Percentiles rank a stretch among this genome's conserved stretches.
phyloP scores from a whole-genome alignment of 2,329 filamentous ascomycete genomes.

The Setomelanomma holmii region DNA sequence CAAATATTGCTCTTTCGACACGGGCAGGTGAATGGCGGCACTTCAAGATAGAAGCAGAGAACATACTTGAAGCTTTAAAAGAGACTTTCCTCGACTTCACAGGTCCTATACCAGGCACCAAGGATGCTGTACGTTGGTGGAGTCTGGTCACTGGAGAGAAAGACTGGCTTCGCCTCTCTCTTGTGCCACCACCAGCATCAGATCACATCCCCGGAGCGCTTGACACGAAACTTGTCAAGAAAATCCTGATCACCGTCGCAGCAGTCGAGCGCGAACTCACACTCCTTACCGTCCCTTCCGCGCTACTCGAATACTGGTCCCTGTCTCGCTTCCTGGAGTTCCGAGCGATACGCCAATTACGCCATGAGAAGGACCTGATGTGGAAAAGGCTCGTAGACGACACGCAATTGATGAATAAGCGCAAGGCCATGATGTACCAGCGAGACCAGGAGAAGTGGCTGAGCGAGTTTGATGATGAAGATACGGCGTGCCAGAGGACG shows the following conservation, averaged over 20 bases:
- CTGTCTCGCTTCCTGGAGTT: conserved; percentile 9
- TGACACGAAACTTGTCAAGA: not conserved
- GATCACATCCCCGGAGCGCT: not conserved
- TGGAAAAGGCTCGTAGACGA: conserved; percentile 7
- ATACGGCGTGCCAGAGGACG: not conserved
- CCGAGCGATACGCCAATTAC: conserved; percentile 1
- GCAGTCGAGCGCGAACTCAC: conserved; percentile 15
- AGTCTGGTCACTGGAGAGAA: not conserved
- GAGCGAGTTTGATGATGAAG: not conserved
- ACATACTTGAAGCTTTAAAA: not conserved
- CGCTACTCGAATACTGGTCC: conserved; percentile 5
- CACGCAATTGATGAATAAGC: not conserved
- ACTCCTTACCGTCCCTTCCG: not conserved
- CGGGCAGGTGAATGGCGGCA: not conserved
- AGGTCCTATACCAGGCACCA: not conserved
- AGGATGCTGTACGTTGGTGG: not conserved
- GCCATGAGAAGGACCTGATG: conserved; percentile 4
- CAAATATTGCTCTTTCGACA: not conserved
- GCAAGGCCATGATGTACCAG: not conserved
- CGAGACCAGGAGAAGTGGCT: conserved; percentile 3
- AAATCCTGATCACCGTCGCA: conserved; percentile 7
- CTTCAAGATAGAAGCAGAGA: not conserved
- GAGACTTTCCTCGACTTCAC: not conserved
- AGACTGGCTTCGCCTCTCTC: not conserved
- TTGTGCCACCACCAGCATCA: not conserved